A percentile compares a stretch with the other conserved stretches of the same genome.
phyloP scores from a whole-genome alignment of 2,329 filamentous ascomycete genomes.

The Ophiocordyceps sinensis region DNA sequence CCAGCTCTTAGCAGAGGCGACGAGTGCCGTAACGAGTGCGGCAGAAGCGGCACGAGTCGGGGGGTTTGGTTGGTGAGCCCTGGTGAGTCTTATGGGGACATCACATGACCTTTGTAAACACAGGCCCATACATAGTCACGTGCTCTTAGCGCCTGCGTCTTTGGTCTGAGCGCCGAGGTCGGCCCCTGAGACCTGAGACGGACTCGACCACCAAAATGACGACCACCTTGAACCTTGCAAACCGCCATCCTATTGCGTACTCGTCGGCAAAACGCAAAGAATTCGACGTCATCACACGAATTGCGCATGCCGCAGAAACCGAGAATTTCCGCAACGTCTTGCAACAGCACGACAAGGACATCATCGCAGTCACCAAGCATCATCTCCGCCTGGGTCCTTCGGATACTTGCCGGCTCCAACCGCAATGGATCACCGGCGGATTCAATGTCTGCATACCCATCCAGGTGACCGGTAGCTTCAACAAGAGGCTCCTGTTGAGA shows the following conservation, averaged over 20 bases:
- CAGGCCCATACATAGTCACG: too few relatives aligned
- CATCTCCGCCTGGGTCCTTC: neutral
- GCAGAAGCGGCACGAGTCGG: too few relatives aligned
- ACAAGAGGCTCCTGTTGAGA: neutral
- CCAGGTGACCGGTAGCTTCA: neutral
- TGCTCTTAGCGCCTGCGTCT: too few relatives aligned
- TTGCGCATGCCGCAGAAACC: neutral
- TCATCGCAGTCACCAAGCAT: neutral
- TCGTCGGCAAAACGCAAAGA: neutral
- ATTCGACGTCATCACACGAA: neutral
- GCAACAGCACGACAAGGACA: neutral
- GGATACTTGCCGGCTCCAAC: neutral
- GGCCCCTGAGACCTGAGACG: too few relatives aligned
- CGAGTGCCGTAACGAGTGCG: too few relatives aligned
- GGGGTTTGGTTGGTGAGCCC: too few relatives aligned
- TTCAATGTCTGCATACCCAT: conserved; percentile 1
- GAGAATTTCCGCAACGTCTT: neutral
- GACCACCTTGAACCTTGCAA: neutral
- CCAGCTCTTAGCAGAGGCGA: too few relatives aligned
- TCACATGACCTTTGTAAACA: too few relatives aligned
- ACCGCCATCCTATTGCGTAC: neutral
- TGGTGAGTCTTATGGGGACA: too few relatives aligned
- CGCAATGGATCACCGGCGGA: neutral
- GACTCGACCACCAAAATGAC: too few relatives aligned
- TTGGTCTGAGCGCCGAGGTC: too few relatives aligned